Conservation (phyloP, 306 rosid genomes). For the Prosopis cineraria region DNA sequence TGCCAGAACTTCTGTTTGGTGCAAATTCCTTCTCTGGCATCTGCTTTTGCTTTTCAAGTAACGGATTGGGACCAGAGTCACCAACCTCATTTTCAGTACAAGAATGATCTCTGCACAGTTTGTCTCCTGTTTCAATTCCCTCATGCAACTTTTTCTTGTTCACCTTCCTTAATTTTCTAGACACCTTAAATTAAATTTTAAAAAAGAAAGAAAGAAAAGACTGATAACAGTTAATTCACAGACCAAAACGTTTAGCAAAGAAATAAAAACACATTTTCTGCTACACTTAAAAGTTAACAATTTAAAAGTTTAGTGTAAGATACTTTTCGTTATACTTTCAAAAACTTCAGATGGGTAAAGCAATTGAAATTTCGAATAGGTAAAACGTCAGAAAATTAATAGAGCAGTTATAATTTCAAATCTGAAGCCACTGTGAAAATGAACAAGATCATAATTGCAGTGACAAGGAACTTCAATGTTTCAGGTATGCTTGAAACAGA, state of each 20-base stretch:
- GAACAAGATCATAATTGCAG: slow-evolving; percentile 1
- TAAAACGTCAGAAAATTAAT: not conserved
- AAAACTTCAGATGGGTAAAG: not conserved
- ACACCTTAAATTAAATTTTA: slow-evolving; percentile 56
- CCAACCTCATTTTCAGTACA: slow-evolving; percentile 46
- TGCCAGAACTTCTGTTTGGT: slow-evolving; percentile 38
- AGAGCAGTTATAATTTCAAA: slow-evolving; percentile 3
- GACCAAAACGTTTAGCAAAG: not conserved
- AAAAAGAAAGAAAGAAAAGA: slow-evolving; percentile 19
- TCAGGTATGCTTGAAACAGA: not conserved
- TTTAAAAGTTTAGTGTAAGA: not conserved
- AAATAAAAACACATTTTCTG: not conserved
- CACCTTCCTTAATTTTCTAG: slow-evolving; percentile 69
- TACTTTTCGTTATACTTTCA: not conserved
- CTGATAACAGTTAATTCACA: slow-evolving; percentile 6
- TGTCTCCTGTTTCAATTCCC: slow-evolving; percentile 47
- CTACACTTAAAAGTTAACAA: slow-evolving; percentile 7
- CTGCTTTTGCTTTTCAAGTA: slow-evolving; percentile 40
- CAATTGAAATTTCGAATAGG: not conserved
- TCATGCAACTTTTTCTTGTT: slow-evolving; percentile 50
- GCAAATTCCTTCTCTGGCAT: slow-evolving; percentile 39
- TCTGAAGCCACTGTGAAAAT: not conserved
- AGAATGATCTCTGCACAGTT: slow-evolving; percentile 47
- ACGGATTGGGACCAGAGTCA: slow-evolving; percentile 44
- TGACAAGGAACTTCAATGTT: not conserved